Evolutionary conservation across 495 filamentous ascomycete genomes (phyloP), one percentile per base, ranked within the genome.

Genomic region (Aspergillus wentii): DNA sequence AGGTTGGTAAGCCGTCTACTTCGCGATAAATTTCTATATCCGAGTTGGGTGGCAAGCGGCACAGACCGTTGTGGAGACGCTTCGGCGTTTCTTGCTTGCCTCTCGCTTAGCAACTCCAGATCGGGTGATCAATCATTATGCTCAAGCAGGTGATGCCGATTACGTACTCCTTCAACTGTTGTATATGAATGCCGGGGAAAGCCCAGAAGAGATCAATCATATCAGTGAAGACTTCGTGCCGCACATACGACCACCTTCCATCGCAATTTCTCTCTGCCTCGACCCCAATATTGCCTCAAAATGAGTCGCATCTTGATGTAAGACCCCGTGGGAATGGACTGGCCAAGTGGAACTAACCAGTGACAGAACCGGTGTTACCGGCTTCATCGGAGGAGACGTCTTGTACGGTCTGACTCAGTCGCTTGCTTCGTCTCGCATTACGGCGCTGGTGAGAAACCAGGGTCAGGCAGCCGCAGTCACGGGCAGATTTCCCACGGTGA

Each of bases 341-440:
- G 5, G 11, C 22, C 11, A 6, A 8, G 4, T n/a, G 20, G 51
- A 44, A 21, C 17, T 41, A 11, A 37, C 8, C 26, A 9, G 8
- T 19, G 9, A 20, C 26, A 71, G 69, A 21, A 68, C 61, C n/a
- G 74, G 77, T 33, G 64, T 54, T 5, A 78, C 64, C 44, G 80
- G 80, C 34, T 85, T 81, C 52, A 80, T 85, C 43, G 80, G 79
- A 15, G 80, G 83, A 13, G 78, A 85, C 44, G 65, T 64, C 19
- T 62, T 83, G 20, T 68, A 72, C 36, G 59, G 56, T 10, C 53
- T 85, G n/a, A 47, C 58, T 15, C 52, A 69, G 7, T 58, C 72
- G 9, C 71, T 82, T 43, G 74, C 74, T 0, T 71, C 82, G 7
- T 76, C 69, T 36, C 67, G 77, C 21, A 72, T 77, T 50, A 74